phyloP scores from a whole-genome alignment of 2,329 filamentous ascomycete genomes.

The Trichoderma sp. region DNA sequence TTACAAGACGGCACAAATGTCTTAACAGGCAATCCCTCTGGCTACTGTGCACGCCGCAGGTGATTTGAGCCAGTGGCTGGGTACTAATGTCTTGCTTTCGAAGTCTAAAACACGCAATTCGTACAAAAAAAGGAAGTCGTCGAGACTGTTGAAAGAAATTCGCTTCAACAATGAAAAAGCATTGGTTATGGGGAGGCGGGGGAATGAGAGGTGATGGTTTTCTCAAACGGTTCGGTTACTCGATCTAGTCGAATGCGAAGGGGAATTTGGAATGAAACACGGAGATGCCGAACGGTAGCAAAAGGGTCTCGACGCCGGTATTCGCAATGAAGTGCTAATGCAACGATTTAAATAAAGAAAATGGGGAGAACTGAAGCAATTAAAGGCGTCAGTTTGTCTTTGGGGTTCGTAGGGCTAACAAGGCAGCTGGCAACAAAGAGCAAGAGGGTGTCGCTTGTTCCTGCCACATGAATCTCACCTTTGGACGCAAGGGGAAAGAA shows the following conservation, averaged over 20 bases:
- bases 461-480: slow-evolving; percentile 17
- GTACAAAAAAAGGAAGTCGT: not conserved
- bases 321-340: not conserved
- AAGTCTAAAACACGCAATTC: not conserved
- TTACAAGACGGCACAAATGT: slow-evolving; percentile 7
- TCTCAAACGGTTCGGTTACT: not conserved
- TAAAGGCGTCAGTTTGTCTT: not conserved
- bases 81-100: not conserved
- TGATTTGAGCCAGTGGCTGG: not conserved
- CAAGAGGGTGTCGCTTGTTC: not conserved
- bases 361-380: not conserved
- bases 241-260: not conserved
- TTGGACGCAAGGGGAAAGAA: slow-evolving; percentile 3
- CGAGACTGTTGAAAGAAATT: not conserved
- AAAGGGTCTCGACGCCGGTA: not conserved
- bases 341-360: not conserved
- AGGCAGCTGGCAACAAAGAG: not conserved
- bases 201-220: not conserved
- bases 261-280: not conserved
- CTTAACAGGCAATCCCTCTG: not conserved
- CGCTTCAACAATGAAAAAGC: not conserved
- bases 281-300: not conserved
- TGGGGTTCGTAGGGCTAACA: not conserved
- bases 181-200: not conserved
- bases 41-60: not conserved